Base-by-base conservation (phyloP, 495 filamentous ascomycete genomes). In the Penicillium cosmopolitanum region DNA sequence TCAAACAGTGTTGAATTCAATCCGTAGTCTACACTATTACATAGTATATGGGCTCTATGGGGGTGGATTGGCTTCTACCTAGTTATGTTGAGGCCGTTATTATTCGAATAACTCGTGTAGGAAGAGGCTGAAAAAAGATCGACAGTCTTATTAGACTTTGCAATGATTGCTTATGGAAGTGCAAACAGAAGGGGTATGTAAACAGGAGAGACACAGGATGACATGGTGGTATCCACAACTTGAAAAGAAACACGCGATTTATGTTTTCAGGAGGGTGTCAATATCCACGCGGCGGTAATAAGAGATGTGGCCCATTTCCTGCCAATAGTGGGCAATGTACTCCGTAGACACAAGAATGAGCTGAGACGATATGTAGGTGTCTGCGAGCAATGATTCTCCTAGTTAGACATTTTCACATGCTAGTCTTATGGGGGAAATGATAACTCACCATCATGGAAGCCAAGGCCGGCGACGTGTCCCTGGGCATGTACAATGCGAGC, bases 281-380 rank as follows among this genome's bases (percentile, higher is more conserved):
- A 96, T 85, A 66, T 96, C 80, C 23, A 97, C 87, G 51, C 93
- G 83, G 55, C 88, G 80, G 65, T 88, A 95, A 66, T 85, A 94
- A 38, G 85, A 92, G 57, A 96, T 89, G 61, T 93, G 89, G 0
- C 87, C 87, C 75, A 92, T 89, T 5, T 76, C 68, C 50, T 85
- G 78, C 93, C 93, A 98, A 70, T 92, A 89, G 63, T 94, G 90
- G 2, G 91, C 93, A 50, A 97, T 72, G 51, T 82, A 81, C 66
- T 96, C 80, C 19, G 84, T 80, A n/a, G 88, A 90, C 35, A 95
- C 82, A 43, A 96, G 79, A 53, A 96, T 87, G 46, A 98, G 77
- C 64, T 95, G 85, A 3, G 87, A 87, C 2, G 84, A 67, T 18
- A 91, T 89, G 62, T 85, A 96, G 51, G 82, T 75, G 59, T 93